Evolutionary conservation across 1,284 basidiomycete species (phyloP), one percentile per base, ranked within the genome.

Genomic region (Spongispora temasekensis): DNA sequence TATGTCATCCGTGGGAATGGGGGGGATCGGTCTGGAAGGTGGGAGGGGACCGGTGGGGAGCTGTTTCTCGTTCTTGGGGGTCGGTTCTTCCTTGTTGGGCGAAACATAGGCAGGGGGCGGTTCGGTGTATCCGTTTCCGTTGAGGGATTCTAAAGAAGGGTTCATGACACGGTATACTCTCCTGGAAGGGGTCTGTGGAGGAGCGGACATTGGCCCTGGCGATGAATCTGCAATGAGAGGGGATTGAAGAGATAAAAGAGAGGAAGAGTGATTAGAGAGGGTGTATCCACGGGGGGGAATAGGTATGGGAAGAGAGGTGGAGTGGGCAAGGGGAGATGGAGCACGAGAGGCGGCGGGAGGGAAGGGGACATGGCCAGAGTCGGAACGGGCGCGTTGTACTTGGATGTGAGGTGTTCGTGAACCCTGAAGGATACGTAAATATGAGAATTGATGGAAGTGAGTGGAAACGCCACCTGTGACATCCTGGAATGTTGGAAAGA

Each of bases 41-140:
- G 67, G 68, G 46, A 53, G 56, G 25, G 37, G 61, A 6, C 35
- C 51, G 1, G 21, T 59, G 2, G 21, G 28, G 19, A 34, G 8
- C 15, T 63, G 63, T 32, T 74, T 72, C 54, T 75, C 72, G 35
- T 55, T 69, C 57, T 10, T 61, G 25, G 56, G 57, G 30, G 30
- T 21, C 56, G 50, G 62, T 15, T 51, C 55, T 10, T 50, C 60
- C 53, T 37, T 59, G 10, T 53, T 48, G 31, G 72, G 65, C 2
- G 72, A 72, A n/a, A 58, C 71, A 59, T 82, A 83, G 13, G 79
- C 77, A 10, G 82, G 81, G 0, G 82, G 82, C 17, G 82, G 81
- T 46, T 71, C 69, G n/a, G 28, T 4, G 42, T 67, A 67, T 46
- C 30, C 57, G 2, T 27, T 42, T 23, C 40, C 65, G 23, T 72